Evolutionary conservation across 441 rosid species (phyloP).

Genomic region (Erodium chrysanthum): DNA sequence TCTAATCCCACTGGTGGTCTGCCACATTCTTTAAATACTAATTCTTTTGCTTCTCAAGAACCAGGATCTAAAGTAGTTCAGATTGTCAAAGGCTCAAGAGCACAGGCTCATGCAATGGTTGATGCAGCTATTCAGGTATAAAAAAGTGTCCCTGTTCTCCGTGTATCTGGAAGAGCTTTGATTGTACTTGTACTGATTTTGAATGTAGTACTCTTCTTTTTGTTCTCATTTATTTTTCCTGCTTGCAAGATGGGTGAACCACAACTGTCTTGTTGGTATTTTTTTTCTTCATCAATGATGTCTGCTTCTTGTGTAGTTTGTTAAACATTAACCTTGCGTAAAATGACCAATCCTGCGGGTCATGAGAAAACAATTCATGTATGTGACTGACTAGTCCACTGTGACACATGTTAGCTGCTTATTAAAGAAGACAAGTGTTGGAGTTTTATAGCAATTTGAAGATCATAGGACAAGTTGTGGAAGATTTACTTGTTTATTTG

Average conservation of each 20-base stretch:
- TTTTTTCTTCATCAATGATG: too few relatives aligned
- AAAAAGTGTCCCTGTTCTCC: background rate
- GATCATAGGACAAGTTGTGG: too few relatives aligned
- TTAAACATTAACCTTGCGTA: too few relatives aligned
- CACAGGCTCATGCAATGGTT: conserved; percentile 68
- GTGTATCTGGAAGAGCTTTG: background rate
- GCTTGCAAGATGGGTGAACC: background rate
- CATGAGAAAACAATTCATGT: too few relatives aligned
- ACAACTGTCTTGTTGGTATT: background rate
- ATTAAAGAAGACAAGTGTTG: too few relatives aligned
- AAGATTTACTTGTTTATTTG: too few relatives aligned
- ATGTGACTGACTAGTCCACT: too few relatives aligned
- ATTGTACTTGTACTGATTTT: background rate
- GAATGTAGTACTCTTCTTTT: background rate
- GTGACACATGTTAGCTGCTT: too few relatives aligned
- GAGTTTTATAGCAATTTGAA: too few relatives aligned
- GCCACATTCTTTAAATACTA: conserved; percentile 21
- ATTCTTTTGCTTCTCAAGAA: conserved; percentile 40
- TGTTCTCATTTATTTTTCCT: background rate
- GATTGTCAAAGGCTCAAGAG: conserved; percentile 56
- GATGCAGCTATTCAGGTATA: conserved; percentile 77
- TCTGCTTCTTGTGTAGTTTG: too few relatives aligned
- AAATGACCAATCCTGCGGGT: too few relatives aligned
- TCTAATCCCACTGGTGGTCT: conserved; percentile 22
- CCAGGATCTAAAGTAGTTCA: conserved; percentile 55